Base-by-base conservation (phyloP, 805 yeast genomes). In the Suhomyces emberorum region DNA sequence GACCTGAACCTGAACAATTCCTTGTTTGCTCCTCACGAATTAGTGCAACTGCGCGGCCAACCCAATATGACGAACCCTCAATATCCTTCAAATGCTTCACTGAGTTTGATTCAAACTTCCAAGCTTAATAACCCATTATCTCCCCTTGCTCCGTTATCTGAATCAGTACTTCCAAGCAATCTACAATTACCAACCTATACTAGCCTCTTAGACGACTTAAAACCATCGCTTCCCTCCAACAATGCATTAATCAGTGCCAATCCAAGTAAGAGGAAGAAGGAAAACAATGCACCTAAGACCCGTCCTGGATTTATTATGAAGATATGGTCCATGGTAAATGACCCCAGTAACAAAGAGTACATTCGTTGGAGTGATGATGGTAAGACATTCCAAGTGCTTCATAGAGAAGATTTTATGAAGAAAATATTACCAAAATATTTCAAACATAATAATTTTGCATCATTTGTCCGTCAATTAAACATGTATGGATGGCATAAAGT, bases 401-500 rank as follows among this genome's bases (percentile, higher is more conserved):
- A 88, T 49, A 73, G 95, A 35, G 98, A 91, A 48, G 72, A 67
- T 21, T 91, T 93, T 53, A 93, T 88, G 74, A 85, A 81, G 50
- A 69, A 73, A 41, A 81, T 93, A 18, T 64, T 93, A 43, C 98
- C 99, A 4, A 81, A 81, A 53, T 93, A 88, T 64, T 93, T 89
- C 71, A 93, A 93, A 59, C 98, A 93, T 63, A 83, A 86, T 42
- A 91, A 93, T 57, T 89, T 93, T 63, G 95, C 98, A 15, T 81
- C 93, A 21, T 93, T 93, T 71, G 98, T 93, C 11, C 78, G 98
- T 43, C 98, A 91, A 57, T 71, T 91, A 52, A 91, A 91, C 63
- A 91, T 93, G 98, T 93, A 93, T 57, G 98, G 98, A 8, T 93
- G 97, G 96, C 98, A 89, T 66, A 93, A 93, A 62, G 93, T 93